phyloP scores from a whole-genome alignment of 192 early-diverging fungal genomes.

The Podila epigama region DNA sequence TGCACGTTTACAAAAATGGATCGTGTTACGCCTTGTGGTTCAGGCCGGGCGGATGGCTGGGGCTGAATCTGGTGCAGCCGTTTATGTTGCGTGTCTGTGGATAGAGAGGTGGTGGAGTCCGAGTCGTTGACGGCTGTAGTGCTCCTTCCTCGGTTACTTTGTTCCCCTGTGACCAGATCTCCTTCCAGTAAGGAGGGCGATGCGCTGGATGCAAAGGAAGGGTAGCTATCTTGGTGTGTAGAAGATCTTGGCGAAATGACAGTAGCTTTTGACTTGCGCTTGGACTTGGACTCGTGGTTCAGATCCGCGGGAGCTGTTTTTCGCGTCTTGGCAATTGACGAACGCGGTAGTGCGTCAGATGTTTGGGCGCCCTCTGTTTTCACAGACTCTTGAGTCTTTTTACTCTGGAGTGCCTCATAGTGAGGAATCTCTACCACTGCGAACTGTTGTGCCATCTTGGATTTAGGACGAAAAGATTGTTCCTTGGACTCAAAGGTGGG shows the following conservation, averaged over 20 bases:
- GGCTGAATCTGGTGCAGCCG: not conserved
- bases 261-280: not conserved
- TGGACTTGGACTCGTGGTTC: not conserved
- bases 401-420: constrained; percentile 13
- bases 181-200: constrained; percentile 4
- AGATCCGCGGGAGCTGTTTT: constrained; percentile 20
- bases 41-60: not conserved
- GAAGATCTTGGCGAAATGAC: constrained; percentile 4
- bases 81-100: not conserved
- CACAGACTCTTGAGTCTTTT: not conserved
- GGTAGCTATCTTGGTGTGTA: constrained; percentile 19
- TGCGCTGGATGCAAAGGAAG: constrained; percentile 20
- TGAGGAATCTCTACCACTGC: constrained; percentile 30
- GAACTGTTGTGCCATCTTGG: constrained; percentile 4
- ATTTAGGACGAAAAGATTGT: no score
- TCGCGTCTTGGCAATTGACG: constrained; percentile 2
- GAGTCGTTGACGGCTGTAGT: not conserved
- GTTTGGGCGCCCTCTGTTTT: constrained; percentile 9
- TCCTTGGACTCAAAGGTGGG: not conserved
- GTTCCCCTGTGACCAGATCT: not conserved
- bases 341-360: constrained; percentile 7
- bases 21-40: not conserved
- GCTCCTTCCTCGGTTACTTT: not conserved
- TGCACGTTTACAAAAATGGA: constrained; percentile 22
- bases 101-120: not conserved